Evolutionary conservation across 306 rosid genomes (phyloP).

Genomic region (Pyrus communis): DNA sequence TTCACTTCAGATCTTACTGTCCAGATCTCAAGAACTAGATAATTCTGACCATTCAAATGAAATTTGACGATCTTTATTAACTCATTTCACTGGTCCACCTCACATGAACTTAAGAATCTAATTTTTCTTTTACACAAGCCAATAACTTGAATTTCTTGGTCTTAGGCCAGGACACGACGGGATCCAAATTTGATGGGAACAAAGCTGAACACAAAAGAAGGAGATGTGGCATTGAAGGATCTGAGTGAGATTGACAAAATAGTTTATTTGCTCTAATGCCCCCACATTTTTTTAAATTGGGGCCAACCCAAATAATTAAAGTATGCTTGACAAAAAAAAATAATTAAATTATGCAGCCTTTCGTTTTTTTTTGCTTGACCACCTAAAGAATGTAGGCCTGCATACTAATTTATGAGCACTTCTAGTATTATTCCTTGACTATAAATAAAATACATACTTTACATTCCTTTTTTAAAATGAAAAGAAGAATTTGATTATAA

Average conservation of each 20-base stretch:
- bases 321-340: no score
- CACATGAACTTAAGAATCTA: no score
- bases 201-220: not conserved
- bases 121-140: no score
- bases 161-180: no score
- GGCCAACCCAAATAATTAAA: not conserved
- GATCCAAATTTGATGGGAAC: no score
- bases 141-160: no score
- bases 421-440: not conserved
- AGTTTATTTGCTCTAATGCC: not conserved
- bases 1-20: rapidly evolving
- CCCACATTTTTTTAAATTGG: not conserved
- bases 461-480: not conserved
- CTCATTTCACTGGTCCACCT: no score
- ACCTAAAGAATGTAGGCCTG: not conserved
- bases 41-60: rapidly evolving
- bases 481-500: not conserved
- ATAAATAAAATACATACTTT: no score
- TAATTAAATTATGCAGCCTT: not conserved
- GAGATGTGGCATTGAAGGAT: not conserved
- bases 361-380: not conserved
- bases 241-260: not conserved
- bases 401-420: not conserved
- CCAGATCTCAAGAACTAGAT: rapidly evolving
- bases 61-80: rapidly evolving